phyloP scores from a whole-genome alignment of 441 rosid species.

The Omphalea diandra region DNA sequence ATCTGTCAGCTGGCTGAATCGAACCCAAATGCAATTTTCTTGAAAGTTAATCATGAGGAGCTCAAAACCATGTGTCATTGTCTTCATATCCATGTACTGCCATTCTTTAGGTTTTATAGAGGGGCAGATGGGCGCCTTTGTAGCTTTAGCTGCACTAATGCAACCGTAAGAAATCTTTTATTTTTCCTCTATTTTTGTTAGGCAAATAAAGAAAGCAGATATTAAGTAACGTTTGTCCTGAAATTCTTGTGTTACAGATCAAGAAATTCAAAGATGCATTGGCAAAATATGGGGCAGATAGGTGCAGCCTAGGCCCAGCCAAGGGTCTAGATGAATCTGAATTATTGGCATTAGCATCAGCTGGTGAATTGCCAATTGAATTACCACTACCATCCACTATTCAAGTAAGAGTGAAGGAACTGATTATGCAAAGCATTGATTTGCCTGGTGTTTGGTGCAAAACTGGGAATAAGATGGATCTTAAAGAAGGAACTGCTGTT shows the following conservation, averaged over 20 bases:
- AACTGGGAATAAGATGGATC: constrained; percentile 2
- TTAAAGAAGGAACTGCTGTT: constrained; percentile 20
- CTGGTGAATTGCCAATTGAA: constrained; percentile 40
- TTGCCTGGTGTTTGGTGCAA: constrained; percentile 14
- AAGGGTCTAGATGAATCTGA: constrained; percentile 63
- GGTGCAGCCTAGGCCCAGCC: constrained; percentile 42
- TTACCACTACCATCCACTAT: constrained; percentile 1
- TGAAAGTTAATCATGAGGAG: constrained; percentile 70
- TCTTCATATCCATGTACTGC: constrained; percentile 67
- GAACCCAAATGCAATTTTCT: constrained; percentile 53
- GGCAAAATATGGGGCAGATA: constrained; percentile 36
- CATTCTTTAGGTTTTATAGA: constrained; percentile 72
- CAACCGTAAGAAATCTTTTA: constrained; percentile 43
- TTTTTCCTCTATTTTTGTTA: too few relatives aligned
- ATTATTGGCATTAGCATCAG: constrained; percentile 34
- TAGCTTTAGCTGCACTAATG: constrained; percentile 66
- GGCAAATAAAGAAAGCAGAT: neutral
- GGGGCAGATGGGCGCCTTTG: constrained; percentile 58
- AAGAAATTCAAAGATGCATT: constrained; percentile 64
- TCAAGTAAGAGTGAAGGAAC: constrained; percentile 22
- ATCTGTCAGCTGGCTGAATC: constrained; percentile 69
- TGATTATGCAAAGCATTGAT: constrained; percentile 14
- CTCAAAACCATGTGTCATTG: constrained; percentile 54
- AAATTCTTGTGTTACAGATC: constrained; percentile 36
- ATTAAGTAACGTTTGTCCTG: neutral